Evolutionary conservation across 495 filamentous ascomycete species (phyloP).

Genomic region (Hypoxylon fragiforme): DNA sequence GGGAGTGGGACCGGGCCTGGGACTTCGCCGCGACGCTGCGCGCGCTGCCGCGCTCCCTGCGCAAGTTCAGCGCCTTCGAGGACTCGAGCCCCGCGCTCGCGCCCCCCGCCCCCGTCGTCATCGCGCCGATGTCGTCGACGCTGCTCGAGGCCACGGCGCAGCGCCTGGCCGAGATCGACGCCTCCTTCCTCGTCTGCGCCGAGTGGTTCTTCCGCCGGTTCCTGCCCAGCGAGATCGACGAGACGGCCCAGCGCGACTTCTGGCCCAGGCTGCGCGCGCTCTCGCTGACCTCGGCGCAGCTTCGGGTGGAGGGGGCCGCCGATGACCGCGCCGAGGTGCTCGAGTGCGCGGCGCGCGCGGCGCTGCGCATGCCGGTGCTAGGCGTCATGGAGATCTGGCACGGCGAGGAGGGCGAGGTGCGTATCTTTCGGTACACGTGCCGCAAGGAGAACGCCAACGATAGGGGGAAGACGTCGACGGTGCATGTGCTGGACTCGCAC

Average conservation of each 20-base stretch:
- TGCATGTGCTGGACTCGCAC: no score
- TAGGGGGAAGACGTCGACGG: no score
- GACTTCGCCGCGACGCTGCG: no score
- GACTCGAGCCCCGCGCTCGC: no score
- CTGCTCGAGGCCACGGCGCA: neutral
- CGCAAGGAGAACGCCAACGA: no score
- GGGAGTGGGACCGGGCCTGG: no score
- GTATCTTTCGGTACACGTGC: constrained; percentile 5
- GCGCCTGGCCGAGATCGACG: neutral
- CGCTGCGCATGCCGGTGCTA: constrained; percentile 5
- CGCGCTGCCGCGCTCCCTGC: no score
- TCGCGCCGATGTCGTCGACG: neutral
- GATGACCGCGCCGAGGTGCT: neutral
- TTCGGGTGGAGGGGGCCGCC: neutral
- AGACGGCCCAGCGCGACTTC: neutral
- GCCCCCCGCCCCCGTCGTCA: no score
- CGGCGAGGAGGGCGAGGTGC: neutral
- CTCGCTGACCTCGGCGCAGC: neutral
- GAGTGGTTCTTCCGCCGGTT: neutral
- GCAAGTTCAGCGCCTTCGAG: no score
- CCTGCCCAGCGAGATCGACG: neutral
- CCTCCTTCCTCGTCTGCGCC: constrained; percentile 3
- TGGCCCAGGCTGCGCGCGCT: constrained; percentile 3
- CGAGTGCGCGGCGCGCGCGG: neutral
- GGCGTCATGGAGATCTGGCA: constrained; percentile 6